Evolutionary conservation across 2,329 filamentous ascomycete genomes (phyloP), one percentile per base, ranked within the genome.

Genomic region (Penicillium sp.): DNA sequence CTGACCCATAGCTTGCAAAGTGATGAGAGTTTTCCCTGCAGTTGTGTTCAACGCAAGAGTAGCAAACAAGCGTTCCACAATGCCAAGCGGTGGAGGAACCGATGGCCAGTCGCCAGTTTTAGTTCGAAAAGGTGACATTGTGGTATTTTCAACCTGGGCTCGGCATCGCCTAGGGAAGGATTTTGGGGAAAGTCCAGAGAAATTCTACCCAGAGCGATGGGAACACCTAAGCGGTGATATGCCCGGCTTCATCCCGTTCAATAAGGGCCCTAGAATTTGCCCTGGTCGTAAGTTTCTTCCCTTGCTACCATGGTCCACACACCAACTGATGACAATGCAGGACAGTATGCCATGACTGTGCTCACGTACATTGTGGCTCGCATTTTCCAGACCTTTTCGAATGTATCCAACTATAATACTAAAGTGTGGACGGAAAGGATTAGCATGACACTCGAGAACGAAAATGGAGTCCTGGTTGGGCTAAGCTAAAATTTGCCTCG

Each of bases 401-500:
- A 23, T 7, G 48, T 59, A 18, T 32, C 23, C 1, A 34, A 60
- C 23, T 57, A 59, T 15, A 53, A 58, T 45, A 39, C 48, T 3
- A 25, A 42, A 13, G 32, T 50, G 13, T 55, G 54, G 59, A 53
- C 18, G 15, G 57, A 60, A 46, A 55, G 47, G 23, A 55, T 60
- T 31, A 50, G 54, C 32, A 53, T 60, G 57, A 59, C 51, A 12
- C 45, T 60, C 9, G 54, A 57, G 46, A 60, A 59, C 38, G 51
- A 57, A 15, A 57, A 60, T 40, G 54, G 59, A 25, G 59, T 59
- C 3, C 23, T 59, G 6, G 48, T 59, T 12, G 49, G 34, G n/a
- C 31, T 52, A 31, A 40, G 40, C 25, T 52, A 25, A 63, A 40
- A 9, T 31, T 27, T 25, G 5, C 31, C 3, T 31, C 25, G 21